Evolutionary conservation across 2,329 filamentous ascomycete genomes (phyloP).

Genomic region (Exophiala spinifera): DNA sequence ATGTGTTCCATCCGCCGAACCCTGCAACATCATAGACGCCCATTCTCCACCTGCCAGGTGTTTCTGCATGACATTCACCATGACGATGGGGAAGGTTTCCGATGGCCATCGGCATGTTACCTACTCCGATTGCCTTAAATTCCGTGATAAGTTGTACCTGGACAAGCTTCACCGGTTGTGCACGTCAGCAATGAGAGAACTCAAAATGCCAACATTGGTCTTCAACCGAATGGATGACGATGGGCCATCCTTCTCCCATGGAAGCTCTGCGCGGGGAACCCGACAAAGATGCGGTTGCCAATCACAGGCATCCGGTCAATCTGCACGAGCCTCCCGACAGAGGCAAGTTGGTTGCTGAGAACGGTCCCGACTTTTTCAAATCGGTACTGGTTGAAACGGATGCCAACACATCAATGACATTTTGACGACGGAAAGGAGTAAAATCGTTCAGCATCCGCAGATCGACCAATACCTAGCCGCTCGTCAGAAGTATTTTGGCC

Average conservation of each 20-base stretch:
- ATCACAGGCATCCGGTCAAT: constrained; percentile 22
- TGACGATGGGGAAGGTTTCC: constrained; percentile 14
- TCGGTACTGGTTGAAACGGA: constrained; percentile 27
- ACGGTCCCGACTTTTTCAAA: constrained; percentile 23
- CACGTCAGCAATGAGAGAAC: constrained; percentile 16
- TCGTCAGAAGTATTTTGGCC: constrained; percentile 25
- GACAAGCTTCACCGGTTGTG: constrained; percentile 22
- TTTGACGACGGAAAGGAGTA: constrained; percentile 24
- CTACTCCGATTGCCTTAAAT: neutral
- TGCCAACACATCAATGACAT: constrained; percentile 31
- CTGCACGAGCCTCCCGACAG: constrained; percentile 19
- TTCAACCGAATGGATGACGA: neutral
- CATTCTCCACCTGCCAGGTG: constrained; percentile 22
- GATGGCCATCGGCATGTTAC: neutral
- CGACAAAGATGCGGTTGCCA: constrained; percentile 10
- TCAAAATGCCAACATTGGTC: constrained; percentile 8
- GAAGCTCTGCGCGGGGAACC: constrained; percentile 17
- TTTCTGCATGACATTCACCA: constrained; percentile 16
- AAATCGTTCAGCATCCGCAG: constrained; percentile 11
- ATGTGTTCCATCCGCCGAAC: neutral
- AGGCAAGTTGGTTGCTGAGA: constrained; percentile 22
- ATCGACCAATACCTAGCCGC: constrained; percentile 25
- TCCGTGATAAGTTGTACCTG: neutral
- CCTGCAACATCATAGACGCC: constrained; percentile 6
- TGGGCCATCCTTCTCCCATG: neutral